These are phyloP conservation scores for Ambrosia artemisiifolia DNA, from an alignment of 129 eudicot genomes.

Conservation along the genomic window DNA sequence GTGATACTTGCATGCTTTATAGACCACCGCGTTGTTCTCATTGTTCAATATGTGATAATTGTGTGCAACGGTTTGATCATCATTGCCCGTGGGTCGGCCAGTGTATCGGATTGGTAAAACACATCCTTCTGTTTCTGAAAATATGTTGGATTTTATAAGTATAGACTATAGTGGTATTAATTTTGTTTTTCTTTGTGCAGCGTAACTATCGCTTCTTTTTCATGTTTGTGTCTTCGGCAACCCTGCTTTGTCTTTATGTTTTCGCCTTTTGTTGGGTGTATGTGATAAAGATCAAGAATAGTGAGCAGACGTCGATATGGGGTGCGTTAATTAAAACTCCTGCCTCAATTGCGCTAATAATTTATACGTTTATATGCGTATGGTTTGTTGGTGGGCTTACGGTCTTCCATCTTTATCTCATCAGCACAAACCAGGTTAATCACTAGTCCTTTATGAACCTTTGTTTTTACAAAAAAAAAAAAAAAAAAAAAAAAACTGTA, in stretches of 20 bases:
- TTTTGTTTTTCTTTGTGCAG: constrained; percentile 50
- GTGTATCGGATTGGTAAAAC: constrained; percentile 83
- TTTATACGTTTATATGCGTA: constrained; percentile 61
- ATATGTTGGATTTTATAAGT: not conserved
- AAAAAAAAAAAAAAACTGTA: not conserved
- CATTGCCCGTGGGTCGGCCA: constrained; percentile 99
- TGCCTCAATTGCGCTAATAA: constrained; percentile 64
- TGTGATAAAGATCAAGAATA: constrained; percentile 45
- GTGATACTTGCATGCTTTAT: constrained; percentile 93
- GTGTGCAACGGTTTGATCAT: constrained; percentile 91
- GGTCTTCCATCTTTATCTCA: constrained; percentile 80
- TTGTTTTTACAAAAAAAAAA: too few relatives aligned
- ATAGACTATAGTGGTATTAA: not conserved
- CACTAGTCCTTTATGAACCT: constrained; percentile 1
- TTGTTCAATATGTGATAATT: constrained; percentile 92
- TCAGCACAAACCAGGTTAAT: constrained; percentile 84
- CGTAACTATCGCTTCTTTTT: constrained; percentile 86
- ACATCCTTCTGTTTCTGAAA: not conserved
- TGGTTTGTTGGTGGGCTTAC: constrained; percentile 98
- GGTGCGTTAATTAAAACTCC: constrained; percentile 63
- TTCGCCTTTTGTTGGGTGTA: constrained; percentile 78
- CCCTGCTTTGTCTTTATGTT: constrained; percentile 69
- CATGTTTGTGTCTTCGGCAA: constrained; percentile 74
- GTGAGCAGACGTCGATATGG: constrained; percentile 61
- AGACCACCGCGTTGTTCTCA: constrained; percentile 96